These are phyloP conservation scores for Lactarius pseudohatsudake DNA, from an alignment of 768 basidiomycete species.

Conservation along the genomic window DNA sequence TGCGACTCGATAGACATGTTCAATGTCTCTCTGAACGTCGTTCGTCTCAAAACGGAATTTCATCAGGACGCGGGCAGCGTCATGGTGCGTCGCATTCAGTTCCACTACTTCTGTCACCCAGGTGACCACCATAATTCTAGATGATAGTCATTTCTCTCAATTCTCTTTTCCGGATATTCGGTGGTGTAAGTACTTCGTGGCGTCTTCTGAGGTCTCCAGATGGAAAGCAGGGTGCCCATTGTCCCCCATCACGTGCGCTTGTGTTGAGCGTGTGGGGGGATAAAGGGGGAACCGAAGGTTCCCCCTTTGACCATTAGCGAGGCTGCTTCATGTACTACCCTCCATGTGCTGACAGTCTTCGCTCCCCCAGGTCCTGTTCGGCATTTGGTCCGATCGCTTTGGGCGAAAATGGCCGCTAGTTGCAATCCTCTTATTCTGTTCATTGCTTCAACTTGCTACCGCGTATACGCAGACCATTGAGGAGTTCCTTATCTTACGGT, in stretches of 20 bases:
- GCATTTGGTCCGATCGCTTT: slow-evolving; percentile 78
- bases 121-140: slow-evolving; percentile 30
- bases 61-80: slow-evolving; percentile 36
- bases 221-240: too few species aligned
- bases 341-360: neutral
- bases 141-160: slow-evolving; percentile 88
- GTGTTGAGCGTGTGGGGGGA: neutral
- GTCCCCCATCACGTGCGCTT: neutral
- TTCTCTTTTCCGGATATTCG: slow-evolving; percentile 78
- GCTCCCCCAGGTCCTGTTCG: slow-evolving; percentile 59
- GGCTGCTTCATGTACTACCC: neutral
- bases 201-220: neutral
- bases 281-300: too few species aligned
- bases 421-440: slow-evolving; percentile 66
- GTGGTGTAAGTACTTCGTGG: slow-evolving; percentile 50
- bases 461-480: slow-evolving; percentile 75
- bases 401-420: slow-evolving; percentile 94
- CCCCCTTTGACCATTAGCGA: neutral
- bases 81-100: slow-evolving; percentile 41
- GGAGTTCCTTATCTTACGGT: slow-evolving; percentile 78
- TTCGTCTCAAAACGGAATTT: slow-evolving; percentile 50
- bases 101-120: neutral
- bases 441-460: slow-evolving; percentile 73
- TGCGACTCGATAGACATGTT: slow-evolving; percentile 87
- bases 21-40: slow-evolving; percentile 60